Base-by-base conservation (phyloP, 2,329 filamentous ascomycete species). In the Fusarium drepaniforme region DNA sequence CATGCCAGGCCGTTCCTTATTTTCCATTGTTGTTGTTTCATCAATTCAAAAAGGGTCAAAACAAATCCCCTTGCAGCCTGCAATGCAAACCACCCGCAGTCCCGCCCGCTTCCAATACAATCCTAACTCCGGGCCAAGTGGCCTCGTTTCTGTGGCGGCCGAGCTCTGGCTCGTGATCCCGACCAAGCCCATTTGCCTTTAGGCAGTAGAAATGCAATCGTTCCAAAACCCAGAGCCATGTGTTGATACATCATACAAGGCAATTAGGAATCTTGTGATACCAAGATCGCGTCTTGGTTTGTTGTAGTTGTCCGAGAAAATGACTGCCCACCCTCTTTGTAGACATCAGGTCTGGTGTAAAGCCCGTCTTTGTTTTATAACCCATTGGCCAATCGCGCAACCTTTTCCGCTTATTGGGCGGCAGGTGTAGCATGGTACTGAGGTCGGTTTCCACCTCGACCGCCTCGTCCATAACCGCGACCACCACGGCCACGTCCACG, bases 401-500 rank as follows among this genome's bases (percentile, higher is more conserved):
- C 23, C 33, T 35, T 40, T 37, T 28, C 25, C 33, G n/a, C 51
- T 75, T 80, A 83, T 67, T 81, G 78, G n/a, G 78, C 67, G 59
- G 75, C 74, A n/a, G 77, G 75, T 5, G 77, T 65, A 9, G 75
- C 61, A 64, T 83, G 81, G 57, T 81, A 83, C 49, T 79, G 82
- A 30, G 80, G 76, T 11, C 81, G 80, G 66, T 74, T 79, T 60
- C 82, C 81, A 61, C 83, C 85, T 58, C 84, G 83, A 12, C 85
- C 85, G 25, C 87, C 87, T 62, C 86, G 82, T 25, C 70, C 66
- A 51, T 70, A 82, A 60, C 83, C 84, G 25, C 83, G 81, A 37
- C 86, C 84, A 30, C 87, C 86, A 30, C 85, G 81, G 30, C 93
- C 92, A 59, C 93, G 90, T 25, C 94, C 94, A 67, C 95, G 92